Evolutionary conservation across 192 early-diverging fungal species (phyloP).

Genomic region (Endogone sp.): DNA sequence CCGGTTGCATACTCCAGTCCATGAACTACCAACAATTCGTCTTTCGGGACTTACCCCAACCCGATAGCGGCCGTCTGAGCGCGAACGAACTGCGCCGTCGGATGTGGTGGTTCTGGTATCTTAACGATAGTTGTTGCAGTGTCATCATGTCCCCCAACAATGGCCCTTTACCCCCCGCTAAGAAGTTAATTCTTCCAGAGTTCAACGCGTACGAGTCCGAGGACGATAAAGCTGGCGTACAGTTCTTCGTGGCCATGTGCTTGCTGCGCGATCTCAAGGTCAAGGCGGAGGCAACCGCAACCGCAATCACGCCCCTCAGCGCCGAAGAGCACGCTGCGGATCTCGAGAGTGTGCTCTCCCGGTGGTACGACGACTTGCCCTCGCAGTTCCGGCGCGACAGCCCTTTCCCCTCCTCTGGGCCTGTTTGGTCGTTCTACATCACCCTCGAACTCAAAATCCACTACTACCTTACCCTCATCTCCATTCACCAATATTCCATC

Average conservation of each 20-base stretch:
- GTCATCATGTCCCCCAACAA: neutral
- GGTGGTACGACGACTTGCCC: neutral
- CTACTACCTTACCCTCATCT: constrained; percentile 9
- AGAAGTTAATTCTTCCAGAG: too few relatives aligned
- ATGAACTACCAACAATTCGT: constrained; percentile 6
- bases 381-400: neutral
- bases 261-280: neutral
- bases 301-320: neutral
- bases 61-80: too few relatives aligned
- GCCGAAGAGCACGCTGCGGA: neutral
- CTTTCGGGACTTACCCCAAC: neutral
- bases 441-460: constrained; percentile 11
- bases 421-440: neutral
- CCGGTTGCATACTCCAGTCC: constrained; percentile 4
- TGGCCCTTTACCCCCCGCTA: neutral
- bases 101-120: constrained; percentile 19
- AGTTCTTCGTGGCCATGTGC: neutral
- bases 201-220: too few relatives aligned
- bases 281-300: neutral
- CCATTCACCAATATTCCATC: constrained; percentile 6
- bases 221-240: neutral
- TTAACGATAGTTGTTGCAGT: constrained; percentile 13
- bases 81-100: neutral
- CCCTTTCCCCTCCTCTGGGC: neutral
- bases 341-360: neutral